phyloP scores from a whole-genome alignment of 1,139 yeast genomes.

The Scheffersomyces quercinus region DNA sequence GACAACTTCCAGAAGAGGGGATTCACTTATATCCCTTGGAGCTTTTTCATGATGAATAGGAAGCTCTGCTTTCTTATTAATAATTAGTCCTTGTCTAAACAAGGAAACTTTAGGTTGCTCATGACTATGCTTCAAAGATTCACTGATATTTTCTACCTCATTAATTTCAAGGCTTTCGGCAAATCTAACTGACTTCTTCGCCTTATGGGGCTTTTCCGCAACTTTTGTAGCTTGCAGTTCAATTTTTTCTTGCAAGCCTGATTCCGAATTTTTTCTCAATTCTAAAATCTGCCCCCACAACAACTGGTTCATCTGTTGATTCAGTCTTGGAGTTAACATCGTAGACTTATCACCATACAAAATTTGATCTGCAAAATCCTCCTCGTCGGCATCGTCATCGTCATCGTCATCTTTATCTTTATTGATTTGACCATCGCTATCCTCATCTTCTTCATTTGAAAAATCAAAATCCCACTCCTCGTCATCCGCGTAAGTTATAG shows the following conservation, averaged over 20 bases:
- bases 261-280: slow-evolving; percentile 16
- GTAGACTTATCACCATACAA: slow-evolving; percentile 21
- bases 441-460: slow-evolving; percentile 29
- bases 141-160: slow-evolving; percentile 59
- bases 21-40: not conserved
- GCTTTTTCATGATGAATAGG: too few species aligned
- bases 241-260: slow-evolving; percentile 1
- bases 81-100: slow-evolving; percentile 24
- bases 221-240: slow-evolving; percentile 4
- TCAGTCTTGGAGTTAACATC: slow-evolving; percentile 12
- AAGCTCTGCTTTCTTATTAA: not conserved
- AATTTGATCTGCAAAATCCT: slow-evolving; percentile 27
- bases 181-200: slow-evolving; percentile 53
- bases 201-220: slow-evolving; percentile 1
- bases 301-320: slow-evolving; percentile 18
- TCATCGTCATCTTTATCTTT: slow-evolving; percentile 30
- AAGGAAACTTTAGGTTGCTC: slow-evolving; percentile 19
- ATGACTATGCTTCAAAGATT: slow-evolving; percentile 39
- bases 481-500: slow-evolving; percentile 35
- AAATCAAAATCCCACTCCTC: slow-evolving; percentile 39
- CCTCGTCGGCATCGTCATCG: slow-evolving; percentile 28
- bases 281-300: slow-evolving; percentile 34
- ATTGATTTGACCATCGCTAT: slow-evolving; percentile 22
- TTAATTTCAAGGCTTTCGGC: slow-evolving; percentile 54
- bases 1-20: slow-evolving; percentile 10